Percentiles rank a stretch among this genome's conserved stretches.
Conservation (phyloP, 768 basidiomycete genomes). For the Phanerodontia chrysosporium region DNA sequence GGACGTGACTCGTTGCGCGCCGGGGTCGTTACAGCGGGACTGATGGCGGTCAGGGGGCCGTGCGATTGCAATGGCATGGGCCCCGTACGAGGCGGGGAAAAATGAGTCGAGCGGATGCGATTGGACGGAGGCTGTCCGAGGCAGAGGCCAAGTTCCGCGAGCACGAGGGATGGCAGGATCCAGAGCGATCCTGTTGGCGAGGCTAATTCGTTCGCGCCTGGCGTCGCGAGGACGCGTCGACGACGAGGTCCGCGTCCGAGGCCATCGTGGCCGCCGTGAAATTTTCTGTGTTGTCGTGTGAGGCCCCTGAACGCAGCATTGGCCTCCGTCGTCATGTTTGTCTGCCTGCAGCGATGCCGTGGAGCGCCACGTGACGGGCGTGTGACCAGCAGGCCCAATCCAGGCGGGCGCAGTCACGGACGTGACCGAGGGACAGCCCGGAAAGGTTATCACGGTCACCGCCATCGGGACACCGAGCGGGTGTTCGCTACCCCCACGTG, state of each 20-base stretch:
- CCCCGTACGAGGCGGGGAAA: not conserved
- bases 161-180: not conserved
- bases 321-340: not conserved
- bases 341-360: not conserved
- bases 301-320: not conserved
- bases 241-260: not conserved
- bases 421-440: not conserved
- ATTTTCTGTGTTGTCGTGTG: not conserved
- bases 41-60: not conserved
- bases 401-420: not conserved
- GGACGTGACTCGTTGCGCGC: not conserved
- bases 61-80: not conserved
- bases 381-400: not conserved
- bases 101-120: not conserved
- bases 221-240: not conserved
- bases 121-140: not conserved
- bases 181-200: not conserved
- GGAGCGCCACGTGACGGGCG: not conserved
- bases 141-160: not conserved
- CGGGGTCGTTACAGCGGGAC: not conserved
- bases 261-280: not conserved
- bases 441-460: not conserved
- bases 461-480: constrained; percentile 2
- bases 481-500: constrained; percentile 3
- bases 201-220: not conserved